Percentiles rank a stretch among this genome's conserved stretches.
phyloP scores from a whole-genome alignment of 2,329 filamentous ascomycete species.

The Beauveria rudraprayagi region DNA sequence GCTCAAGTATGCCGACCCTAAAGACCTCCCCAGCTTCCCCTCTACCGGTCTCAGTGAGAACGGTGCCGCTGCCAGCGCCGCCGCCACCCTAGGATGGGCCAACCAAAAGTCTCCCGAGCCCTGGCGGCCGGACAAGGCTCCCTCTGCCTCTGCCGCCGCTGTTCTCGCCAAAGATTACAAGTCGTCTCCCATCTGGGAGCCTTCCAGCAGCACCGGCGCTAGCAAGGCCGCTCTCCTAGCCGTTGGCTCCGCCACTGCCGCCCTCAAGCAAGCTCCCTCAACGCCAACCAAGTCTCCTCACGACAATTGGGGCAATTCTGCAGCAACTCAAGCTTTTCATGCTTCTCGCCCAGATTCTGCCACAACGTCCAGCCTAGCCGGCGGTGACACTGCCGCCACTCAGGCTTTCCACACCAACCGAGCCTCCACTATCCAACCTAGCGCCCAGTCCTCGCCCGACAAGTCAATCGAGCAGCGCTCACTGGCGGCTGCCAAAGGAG shows the following conservation, averaged over 20 bases:
- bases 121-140: slow-evolving; percentile 55
- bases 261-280: slow-evolving; percentile 20
- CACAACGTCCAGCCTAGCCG: slow-evolving; percentile 15
- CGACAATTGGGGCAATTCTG: slow-evolving; percentile 53
- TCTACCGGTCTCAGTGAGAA: slow-evolving; percentile 51
- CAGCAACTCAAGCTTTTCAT: slow-evolving; percentile 60
- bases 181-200: slow-evolving; percentile 49
- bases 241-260: slow-evolving; percentile 28
- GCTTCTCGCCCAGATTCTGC: slow-evolving; percentile 17
- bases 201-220: slow-evolving; percentile 55
- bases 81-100: slow-evolving; percentile 65
- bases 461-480: slow-evolving; percentile 53
- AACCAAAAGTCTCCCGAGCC: slow-evolving; percentile 57
- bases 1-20: slow-evolving; percentile 63
- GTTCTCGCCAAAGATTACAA: slow-evolving; percentile 35
- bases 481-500: slow-evolving; percentile 66
- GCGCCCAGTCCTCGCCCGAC: slow-evolving; percentile 23
- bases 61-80: slow-evolving; percentile 60
- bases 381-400: slow-evolving; percentile 24
- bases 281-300: slow-evolving; percentile 17
- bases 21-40: slow-evolving; percentile 68
- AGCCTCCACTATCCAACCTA: slow-evolving; percentile 14
- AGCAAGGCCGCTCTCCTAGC: slow-evolving; percentile 70
- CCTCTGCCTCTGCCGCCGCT: slow-evolving; percentile 42
- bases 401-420: slow-evolving; percentile 29